These are phyloP conservation scores for Cystobasidium onofrii DNA, from an alignment of 768 basidiomycete genomes.

Conservation along the genomic window DNA sequence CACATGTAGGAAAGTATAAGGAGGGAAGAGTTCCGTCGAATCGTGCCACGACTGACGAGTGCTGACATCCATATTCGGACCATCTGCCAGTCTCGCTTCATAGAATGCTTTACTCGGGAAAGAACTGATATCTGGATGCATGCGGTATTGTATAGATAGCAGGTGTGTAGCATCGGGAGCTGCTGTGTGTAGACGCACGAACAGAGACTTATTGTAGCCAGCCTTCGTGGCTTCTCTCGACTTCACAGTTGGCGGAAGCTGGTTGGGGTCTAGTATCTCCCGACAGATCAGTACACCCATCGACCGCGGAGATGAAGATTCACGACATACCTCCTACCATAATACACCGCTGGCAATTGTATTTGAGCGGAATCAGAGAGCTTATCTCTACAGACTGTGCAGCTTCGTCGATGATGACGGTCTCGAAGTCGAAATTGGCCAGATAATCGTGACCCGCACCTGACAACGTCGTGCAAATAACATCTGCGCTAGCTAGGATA, in stretches of 20 bases:
- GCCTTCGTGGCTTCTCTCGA: constrained; percentile 57
- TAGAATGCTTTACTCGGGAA: constrained; percentile 88
- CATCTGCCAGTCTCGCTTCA: constrained; percentile 66
- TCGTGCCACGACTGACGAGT: constrained; percentile 80
- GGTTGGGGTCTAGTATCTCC: constrained; percentile 49
- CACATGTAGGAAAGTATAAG: constrained; percentile 85
- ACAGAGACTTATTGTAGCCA: constrained; percentile 75
- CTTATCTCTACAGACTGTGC: constrained; percentile 93
- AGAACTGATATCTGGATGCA: constrained; percentile 80
- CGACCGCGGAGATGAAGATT: not conserved
- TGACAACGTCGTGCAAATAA: constrained; percentile 87
- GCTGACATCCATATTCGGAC: constrained; percentile 75
- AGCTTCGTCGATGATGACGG: constrained; percentile 95
- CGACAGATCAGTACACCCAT: not conserved
- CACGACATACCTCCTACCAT: constrained; percentile 71
- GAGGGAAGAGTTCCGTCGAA: constrained; percentile 41
- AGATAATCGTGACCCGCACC: constrained; percentile 85
- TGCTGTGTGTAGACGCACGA: constrained; percentile 77
- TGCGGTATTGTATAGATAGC: constrained; percentile 97
- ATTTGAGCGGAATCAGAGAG: constrained; percentile 89
- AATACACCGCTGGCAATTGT: constrained; percentile 68
- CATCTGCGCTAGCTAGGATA: constrained; percentile 78
- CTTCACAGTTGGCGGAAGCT: constrained; percentile 87
- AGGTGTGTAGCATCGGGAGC: constrained; percentile 78
- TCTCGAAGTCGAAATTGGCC: constrained; percentile 77